Evolutionary conservation across 2,329 filamentous ascomycete species (phyloP).

Genomic region (Elsinoe fawcettii): DNA sequence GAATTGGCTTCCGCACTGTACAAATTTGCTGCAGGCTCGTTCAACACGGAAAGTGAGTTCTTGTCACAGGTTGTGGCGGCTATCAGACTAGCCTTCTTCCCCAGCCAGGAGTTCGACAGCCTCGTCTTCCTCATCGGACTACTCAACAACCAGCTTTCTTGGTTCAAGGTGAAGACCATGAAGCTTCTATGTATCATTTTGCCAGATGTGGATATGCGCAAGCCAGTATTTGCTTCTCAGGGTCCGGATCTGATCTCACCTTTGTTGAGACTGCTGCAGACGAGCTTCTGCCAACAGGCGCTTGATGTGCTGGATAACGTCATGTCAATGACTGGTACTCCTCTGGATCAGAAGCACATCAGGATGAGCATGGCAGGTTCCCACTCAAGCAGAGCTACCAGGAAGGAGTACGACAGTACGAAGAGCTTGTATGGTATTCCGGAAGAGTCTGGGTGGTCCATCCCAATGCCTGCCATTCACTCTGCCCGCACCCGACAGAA

Average conservation of each 20-base stretch:
- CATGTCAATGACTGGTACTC: constrained; percentile 78
- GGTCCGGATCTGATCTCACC: constrained; percentile 94
- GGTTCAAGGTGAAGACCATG: constrained; percentile 92
- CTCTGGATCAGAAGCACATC: constrained; percentile 88
- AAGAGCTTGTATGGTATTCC: constrained; percentile 95
- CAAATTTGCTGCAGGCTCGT: constrained; percentile 60
- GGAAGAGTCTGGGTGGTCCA: constrained; percentile 91
- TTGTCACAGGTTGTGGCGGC: constrained; percentile 65
- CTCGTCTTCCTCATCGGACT: constrained; percentile 86
- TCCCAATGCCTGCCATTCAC: constrained; percentile 85
- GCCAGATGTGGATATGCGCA: constrained; percentile 86
- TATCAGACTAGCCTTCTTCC: constrained; percentile 70
- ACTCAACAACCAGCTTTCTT: constrained; percentile 77
- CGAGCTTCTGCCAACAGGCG: constrained; percentile 87
- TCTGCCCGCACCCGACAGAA: constrained; percentile 80
- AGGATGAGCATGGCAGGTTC: constrained; percentile 97
- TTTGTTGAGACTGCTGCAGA: constrained; percentile 78
- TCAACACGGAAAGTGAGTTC: constrained; percentile 65
- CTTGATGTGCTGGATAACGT: constrained; percentile 88
- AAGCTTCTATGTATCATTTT: constrained; percentile 77
- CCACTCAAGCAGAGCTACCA: constrained; percentile 68
- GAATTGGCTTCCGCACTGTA: constrained; percentile 62
- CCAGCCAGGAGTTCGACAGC: constrained; percentile 72
- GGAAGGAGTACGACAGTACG: constrained; percentile 90
- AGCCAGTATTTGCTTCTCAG: constrained; percentile 79